Evolutionary conservation across 2,329 filamentous ascomycete species (phyloP).

Genomic region (Phyllosticta citrichinensis): DNA sequence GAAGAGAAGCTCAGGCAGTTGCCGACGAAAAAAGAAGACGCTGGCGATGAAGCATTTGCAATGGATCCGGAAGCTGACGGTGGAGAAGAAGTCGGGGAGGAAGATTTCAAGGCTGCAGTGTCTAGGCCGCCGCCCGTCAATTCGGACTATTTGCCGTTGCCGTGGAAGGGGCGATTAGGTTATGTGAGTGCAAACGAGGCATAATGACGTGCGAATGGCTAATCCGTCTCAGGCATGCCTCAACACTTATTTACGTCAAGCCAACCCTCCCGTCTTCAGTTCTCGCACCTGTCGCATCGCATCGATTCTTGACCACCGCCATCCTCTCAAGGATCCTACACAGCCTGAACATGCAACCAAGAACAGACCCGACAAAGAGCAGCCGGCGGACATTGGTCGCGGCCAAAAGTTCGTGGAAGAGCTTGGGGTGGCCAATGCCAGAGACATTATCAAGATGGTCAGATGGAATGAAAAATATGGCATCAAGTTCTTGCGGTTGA

Average conservation of each 20-base stretch:
- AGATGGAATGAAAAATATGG: constrained; percentile 86
- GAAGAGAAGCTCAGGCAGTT: background rate
- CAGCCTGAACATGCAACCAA: constrained; percentile 74
- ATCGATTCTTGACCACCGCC: constrained; percentile 79
- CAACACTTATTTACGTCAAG: constrained; percentile 78
- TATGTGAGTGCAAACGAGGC: constrained; percentile 53
- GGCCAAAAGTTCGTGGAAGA: constrained; percentile 67
- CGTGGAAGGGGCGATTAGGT: constrained; percentile 81
- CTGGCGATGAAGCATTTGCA: background rate
- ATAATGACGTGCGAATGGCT: background rate
- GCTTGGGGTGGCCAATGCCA: constrained; percentile 70
- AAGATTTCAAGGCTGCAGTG: constrained; percentile 46
- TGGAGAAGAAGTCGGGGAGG: constrained; percentile 42
- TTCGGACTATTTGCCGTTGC: constrained; percentile 71
- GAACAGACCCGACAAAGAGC: constrained; percentile 68
- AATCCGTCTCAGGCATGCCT: constrained; percentile 58
- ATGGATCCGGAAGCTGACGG: constrained; percentile 45
- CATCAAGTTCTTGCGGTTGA: constrained; percentile 86
- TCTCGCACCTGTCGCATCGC: constrained; percentile 86
- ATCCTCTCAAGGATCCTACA: constrained; percentile 65
- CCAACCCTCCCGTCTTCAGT: constrained; percentile 76
- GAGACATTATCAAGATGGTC: constrained; percentile 76
- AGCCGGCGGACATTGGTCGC: constrained; percentile 54
- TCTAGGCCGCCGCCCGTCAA: constrained; percentile 67
- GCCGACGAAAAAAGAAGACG: constrained; percentile 9